phyloP scores from a whole-genome alignment of 208 protist genomes.

The Crithidia brevicula region DNA sequence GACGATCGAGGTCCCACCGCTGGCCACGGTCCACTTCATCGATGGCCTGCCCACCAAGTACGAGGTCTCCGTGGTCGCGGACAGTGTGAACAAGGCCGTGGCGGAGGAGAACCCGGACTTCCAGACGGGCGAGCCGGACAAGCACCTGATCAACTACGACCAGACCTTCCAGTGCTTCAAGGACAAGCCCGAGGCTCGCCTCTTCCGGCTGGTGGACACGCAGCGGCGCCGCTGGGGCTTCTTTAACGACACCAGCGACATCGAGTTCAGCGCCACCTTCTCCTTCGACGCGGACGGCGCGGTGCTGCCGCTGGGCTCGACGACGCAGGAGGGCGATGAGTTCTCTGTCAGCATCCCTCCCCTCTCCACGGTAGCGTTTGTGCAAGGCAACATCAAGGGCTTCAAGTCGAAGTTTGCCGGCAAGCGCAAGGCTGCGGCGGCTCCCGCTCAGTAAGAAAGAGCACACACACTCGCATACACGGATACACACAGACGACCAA shows the following conservation, averaged over 20 bases:
- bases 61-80: conserved; percentile 57
- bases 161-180: conserved; percentile 71
- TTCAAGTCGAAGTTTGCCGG: conserved; percentile 56
- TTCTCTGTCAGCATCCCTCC: conserved; percentile 45
- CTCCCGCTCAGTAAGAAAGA: too few relatives aligned
- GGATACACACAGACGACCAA: not conserved
- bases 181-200: conserved; percentile 60
- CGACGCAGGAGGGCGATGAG: conserved; percentile 35
- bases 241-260: conserved; percentile 60
- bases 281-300: conserved; percentile 25
- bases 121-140: conserved; percentile 56
- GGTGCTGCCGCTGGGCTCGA: conserved; percentile 11
- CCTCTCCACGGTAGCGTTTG: conserved; percentile 51
- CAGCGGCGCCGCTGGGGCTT: conserved; percentile 51
- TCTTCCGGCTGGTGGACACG: conserved; percentile 74
- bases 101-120: conserved; percentile 58
- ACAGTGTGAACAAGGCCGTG: conserved; percentile 40
- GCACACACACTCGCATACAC: not conserved
- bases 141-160: conserved; percentile 45
- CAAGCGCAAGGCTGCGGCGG: conserved; percentile 11
- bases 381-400: conserved; percentile 47
- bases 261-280: conserved; percentile 20
- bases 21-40: conserved; percentile 62
- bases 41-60: conserved; percentile 60
- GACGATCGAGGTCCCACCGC: conserved; percentile 58